Percentiles rank a stretch among this genome's conserved stretches.
These are phyloP conservation scores for Papilionanthe hybrid DNA, from an alignment of 116 monocot species.

Conservation along the genomic window DNA sequence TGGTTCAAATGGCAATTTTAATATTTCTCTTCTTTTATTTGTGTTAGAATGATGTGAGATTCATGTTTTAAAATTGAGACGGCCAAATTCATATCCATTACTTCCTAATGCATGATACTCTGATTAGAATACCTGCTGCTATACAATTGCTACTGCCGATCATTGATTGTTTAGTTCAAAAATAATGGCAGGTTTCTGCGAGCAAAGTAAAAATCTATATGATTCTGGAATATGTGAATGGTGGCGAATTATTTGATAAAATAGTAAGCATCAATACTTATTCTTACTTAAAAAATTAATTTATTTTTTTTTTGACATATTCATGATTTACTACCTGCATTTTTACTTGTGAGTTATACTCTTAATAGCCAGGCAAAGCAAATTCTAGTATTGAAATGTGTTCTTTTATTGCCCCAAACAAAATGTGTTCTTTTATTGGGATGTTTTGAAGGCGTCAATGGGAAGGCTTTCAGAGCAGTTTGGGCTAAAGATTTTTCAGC, in stretches of 20 bases:
- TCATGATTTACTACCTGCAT: neutral
- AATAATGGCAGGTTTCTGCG: slow-evolving; percentile 44
- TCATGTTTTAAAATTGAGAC: too few species aligned
- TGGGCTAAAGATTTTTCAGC: slow-evolving; percentile 79
- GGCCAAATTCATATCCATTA: too few species aligned
- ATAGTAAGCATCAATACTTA: slow-evolving; percentile 42
- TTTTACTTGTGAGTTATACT: neutral
- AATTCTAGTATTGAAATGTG: neutral
- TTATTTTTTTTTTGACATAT: too few species aligned
- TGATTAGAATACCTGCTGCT: too few species aligned
- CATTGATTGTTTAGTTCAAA: neutral
- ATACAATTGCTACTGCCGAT: neutral
- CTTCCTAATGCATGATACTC: too few species aligned
- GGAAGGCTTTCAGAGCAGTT: slow-evolving; percentile 55
- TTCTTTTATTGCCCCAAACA: neutral
- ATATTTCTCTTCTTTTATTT: too few species aligned
- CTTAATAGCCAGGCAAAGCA: neutral
- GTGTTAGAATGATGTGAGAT: too few species aligned
- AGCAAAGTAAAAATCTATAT: slow-evolving; percentile 82
- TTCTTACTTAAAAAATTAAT: too few species aligned
- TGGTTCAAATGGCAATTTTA: neutral
- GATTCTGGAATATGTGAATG: slow-evolving; percentile 57
- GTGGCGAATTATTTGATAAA: slow-evolving; percentile 82
- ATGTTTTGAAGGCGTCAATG: slow-evolving; percentile 33
- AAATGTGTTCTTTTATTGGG: neutral